Evolutionary conservation across 2,329 filamentous ascomycete species (phyloP).

Genomic region (Elsinoe ampelina): DNA sequence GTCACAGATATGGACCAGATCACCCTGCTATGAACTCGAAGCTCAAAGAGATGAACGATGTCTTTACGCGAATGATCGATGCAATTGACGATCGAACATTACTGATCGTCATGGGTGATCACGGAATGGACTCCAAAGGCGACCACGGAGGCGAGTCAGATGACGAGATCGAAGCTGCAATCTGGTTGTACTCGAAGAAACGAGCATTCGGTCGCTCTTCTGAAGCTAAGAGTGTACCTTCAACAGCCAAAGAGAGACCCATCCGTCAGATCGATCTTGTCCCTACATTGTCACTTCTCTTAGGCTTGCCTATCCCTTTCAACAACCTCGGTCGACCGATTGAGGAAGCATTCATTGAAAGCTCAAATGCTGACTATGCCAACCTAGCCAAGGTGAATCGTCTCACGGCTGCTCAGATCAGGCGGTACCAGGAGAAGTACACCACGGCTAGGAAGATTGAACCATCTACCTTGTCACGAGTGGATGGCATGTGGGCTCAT

Average conservation of each 20-base stretch:
- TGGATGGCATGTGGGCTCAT: constrained; percentile 49
- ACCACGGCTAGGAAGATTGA: constrained; percentile 61
- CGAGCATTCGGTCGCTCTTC: constrained; percentile 71
- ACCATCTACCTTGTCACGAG: constrained; percentile 47
- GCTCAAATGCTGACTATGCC: constrained; percentile 58
- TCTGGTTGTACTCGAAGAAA: constrained; percentile 97
- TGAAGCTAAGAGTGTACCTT: constrained; percentile 47
- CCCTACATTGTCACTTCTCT: constrained; percentile 75
- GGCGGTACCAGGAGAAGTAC: constrained; percentile 81
- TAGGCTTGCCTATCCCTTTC: constrained; percentile 89
- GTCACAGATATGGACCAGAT: constrained; percentile 88
- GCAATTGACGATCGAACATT: constrained; percentile 76
- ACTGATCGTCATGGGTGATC: constrained; percentile 95
- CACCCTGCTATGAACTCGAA: constrained; percentile 89
- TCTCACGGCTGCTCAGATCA: constrained; percentile 73
- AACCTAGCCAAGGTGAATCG: constrained; percentile 70
- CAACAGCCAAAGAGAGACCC: constrained; percentile 68
- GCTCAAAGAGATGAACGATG: constrained; percentile 78
- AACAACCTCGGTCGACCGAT: constrained; percentile 92
- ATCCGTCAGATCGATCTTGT: constrained; percentile 86
- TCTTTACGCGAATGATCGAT: constrained; percentile 62
- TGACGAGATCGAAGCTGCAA: constrained; percentile 83
- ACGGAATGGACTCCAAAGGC: constrained; percentile 95
- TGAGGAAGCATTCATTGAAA: constrained; percentile 78
- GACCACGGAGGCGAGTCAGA: constrained; percentile 98